Evolutionary conservation across 106 monocot genomes (phyloP).

Genomic region (Agapanthus africanus): DNA sequence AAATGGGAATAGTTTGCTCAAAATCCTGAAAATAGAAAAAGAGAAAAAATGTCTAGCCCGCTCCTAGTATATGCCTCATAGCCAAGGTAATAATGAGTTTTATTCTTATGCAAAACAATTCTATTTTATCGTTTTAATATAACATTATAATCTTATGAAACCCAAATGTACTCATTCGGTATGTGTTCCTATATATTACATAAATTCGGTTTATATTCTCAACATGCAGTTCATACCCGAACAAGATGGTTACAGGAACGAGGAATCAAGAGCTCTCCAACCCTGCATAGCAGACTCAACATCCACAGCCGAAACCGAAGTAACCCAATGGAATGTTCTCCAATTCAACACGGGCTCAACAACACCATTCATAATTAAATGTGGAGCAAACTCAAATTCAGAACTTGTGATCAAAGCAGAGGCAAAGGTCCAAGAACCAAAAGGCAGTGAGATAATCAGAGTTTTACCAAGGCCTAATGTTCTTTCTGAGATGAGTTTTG

Average conservation of each 20-base stretch:
- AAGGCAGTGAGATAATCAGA: constrained; percentile 76
- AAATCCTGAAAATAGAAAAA: too few relatives aligned
- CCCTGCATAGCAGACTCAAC: constrained; percentile 23
- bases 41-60: too few relatives aligned
- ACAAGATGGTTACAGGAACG: constrained; percentile 30
- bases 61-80: too few relatives aligned
- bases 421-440: constrained; percentile 64
- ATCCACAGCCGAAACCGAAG: constrained; percentile 41
- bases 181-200: neutral
- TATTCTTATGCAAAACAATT: neutral
- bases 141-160: too few relatives aligned
- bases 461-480: constrained; percentile 65
- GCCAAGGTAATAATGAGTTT: too few relatives aligned
- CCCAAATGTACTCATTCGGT: neutral
- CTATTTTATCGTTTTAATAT: neutral
- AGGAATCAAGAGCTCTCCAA: constrained; percentile 30
- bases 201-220: too few relatives aligned
- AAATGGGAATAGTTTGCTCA: too few relatives aligned
- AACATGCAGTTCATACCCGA: constrained; percentile 68
- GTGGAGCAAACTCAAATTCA: constrained; percentile 77
- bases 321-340: constrained; percentile 89
- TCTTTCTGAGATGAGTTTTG: constrained; percentile 72
- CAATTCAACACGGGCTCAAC: constrained; percentile 97
- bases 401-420: constrained; percentile 94
- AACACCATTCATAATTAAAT: constrained; percentile 88